These are phyloP conservation scores for Furcasterigmium furcatum DNA, from an alignment of 2,329 filamentous ascomycete genomes.

Conservation along the genomic window DNA sequence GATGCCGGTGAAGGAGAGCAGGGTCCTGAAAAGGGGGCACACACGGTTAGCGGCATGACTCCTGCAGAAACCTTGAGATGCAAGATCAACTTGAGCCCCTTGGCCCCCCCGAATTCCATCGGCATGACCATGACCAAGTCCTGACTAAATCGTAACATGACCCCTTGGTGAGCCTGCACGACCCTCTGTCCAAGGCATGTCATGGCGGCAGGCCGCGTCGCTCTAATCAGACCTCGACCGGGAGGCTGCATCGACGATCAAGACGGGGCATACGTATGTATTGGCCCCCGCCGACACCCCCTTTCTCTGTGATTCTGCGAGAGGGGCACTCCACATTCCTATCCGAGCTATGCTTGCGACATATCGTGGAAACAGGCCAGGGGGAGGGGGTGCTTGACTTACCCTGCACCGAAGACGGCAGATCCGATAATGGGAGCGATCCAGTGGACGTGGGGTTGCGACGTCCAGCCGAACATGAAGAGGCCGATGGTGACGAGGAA, in stretches of 20 bases:
- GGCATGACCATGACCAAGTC: constrained; percentile 24
- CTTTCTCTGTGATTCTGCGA: background rate
- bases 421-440: constrained; percentile 73
- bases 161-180: background rate
- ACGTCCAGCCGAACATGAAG: constrained; percentile 89
- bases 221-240: constrained; percentile 2
- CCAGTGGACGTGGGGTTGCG: constrained; percentile 71
- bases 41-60: constrained; percentile 26
- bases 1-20: constrained; percentile 78
- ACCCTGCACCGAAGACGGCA: constrained; percentile 68
- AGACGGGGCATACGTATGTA: constrained; percentile 5
- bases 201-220: background rate
- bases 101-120: constrained; percentile 3
- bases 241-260: constrained; percentile 3
- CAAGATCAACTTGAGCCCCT: constrained; percentile 17
- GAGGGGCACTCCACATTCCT: constrained; percentile 6
- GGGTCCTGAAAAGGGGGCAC: constrained; percentile 46
- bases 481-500: constrained; percentile 75
- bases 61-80: constrained; percentile 16
- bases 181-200: background rate
- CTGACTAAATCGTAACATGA: constrained; percentile 21
- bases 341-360: constrained; percentile 8
- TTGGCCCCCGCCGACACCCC: constrained; percentile 3
- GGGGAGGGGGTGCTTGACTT: constrained; percentile 34
- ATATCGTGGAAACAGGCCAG: constrained; percentile 7